A percentile compares a stretch with the other conserved stretches of the same genome.
phyloP scores from a whole-genome alignment of 2,329 filamentous ascomycete species.

The Nakataea oryzae region DNA sequence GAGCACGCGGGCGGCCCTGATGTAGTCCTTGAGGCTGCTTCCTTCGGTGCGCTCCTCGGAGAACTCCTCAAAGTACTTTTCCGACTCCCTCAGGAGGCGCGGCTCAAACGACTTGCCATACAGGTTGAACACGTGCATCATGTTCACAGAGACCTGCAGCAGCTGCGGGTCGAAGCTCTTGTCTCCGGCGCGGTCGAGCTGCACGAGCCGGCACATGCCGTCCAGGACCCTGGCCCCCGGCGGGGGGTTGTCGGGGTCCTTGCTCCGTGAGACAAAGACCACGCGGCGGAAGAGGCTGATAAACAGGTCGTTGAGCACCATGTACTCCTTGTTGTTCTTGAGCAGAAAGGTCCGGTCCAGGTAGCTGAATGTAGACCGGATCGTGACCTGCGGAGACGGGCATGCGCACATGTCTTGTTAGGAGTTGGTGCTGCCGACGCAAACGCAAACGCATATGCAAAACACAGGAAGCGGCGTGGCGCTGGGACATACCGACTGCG shows the following conservation, averaged over 20 bases:
- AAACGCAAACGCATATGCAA: not conserved
- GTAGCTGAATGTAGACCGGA: slow-evolving; percentile 88
- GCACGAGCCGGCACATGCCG: slow-evolving; percentile 68
- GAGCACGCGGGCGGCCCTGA: slow-evolving; percentile 56
- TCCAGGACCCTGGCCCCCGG: slow-evolving; percentile 27
- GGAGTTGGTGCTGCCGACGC: not conserved
- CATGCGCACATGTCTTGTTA: not conserved
- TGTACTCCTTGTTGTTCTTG: slow-evolving; percentile 50
- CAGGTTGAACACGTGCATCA: slow-evolving; percentile 76
- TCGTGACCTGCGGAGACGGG: slow-evolving; percentile 43
- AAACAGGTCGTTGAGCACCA: slow-evolving; percentile 72
- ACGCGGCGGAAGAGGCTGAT: slow-evolving; percentile 63
- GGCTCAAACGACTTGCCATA: slow-evolving; percentile 77
- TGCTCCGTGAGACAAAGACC: slow-evolving; percentile 24
- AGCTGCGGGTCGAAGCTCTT: slow-evolving; percentile 48
- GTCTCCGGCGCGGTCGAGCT: slow-evolving; percentile 54
- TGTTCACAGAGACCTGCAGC: slow-evolving; percentile 66
- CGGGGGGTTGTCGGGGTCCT: slow-evolving; percentile 12
- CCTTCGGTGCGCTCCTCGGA: slow-evolving; percentile 53
- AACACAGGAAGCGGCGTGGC: not conserved
- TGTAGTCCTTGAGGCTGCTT: slow-evolving; percentile 62
- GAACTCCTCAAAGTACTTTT: slow-evolving; percentile 58
- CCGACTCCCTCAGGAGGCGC: slow-evolving; percentile 56
- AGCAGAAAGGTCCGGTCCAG: slow-evolving; percentile 84
- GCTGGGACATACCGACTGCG: slow-evolving; percentile 52